Conservation (phyloP, 345 rosid species). For the Salix arbutifolia region DNA sequence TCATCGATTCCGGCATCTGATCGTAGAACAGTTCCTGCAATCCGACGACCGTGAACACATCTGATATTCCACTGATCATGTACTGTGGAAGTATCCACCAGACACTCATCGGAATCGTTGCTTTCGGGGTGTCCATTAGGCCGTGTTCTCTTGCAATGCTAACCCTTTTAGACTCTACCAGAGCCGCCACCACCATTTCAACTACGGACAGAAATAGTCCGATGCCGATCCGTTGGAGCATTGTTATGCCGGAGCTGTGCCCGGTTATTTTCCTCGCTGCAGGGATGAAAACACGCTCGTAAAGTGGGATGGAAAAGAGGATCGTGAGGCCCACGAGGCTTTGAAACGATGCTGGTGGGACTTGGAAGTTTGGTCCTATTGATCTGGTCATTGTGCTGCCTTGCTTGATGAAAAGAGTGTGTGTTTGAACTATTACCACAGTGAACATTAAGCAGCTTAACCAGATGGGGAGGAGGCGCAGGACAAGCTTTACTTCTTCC, state of each 20-base stretch:
- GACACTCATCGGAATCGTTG: conserved; percentile 56
- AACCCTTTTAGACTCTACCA: conserved; percentile 67
- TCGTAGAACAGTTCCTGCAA: conserved; percentile 84
- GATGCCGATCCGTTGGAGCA: conserved; percentile 74
- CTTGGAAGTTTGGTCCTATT: conserved; percentile 50
- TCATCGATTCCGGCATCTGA: conserved; percentile 75
- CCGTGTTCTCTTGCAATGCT: conserved; percentile 46
- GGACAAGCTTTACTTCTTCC: conserved; percentile 76
- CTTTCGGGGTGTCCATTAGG: conserved; percentile 49
- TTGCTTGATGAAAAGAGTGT: conserved; percentile 85
- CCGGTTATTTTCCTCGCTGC: conserved; percentile 49
- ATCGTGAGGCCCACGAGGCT: conserved; percentile 64
- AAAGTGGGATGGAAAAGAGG: conserved; percentile 51
- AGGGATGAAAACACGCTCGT: conserved; percentile 70
- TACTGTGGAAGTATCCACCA: conserved; percentile 93
- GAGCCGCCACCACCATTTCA: conserved; percentile 54
- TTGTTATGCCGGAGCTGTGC: conserved; percentile 63
- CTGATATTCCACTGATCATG: conserved; percentile 50
- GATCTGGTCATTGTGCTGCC: conserved; percentile 63
- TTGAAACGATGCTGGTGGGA: conserved; percentile 80
- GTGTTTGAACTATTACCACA: conserved; percentile 53
- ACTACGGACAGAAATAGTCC: conserved; percentile 62
- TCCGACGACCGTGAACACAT: conserved; percentile 70
- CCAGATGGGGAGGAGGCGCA: conserved; percentile 77
- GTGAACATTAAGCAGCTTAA: conserved; percentile 70